phyloP scores from a whole-genome alignment of 192 early-diverging fungal species.

The Piromyces sp. region DNA sequence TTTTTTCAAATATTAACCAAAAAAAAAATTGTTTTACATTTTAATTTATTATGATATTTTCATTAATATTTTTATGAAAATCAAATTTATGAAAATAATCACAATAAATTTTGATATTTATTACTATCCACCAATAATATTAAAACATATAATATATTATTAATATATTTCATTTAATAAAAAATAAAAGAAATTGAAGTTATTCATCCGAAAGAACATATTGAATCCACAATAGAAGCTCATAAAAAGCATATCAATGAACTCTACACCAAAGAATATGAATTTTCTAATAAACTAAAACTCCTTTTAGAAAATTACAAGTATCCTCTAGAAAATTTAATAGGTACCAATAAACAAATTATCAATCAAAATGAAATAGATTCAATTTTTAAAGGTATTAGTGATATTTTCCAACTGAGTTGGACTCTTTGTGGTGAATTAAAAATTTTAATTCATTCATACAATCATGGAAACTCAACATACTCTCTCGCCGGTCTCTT shows the following conservation, averaged over 20 bases:
- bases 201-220: neutral
- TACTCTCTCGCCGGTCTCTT: neutral
- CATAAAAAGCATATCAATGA: neutral
- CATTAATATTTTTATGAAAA: too few species aligned
- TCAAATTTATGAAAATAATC: too few species aligned
- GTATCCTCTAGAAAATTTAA: neutral
- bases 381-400: neutral
- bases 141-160: too few species aligned
- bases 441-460: neutral
- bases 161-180: neutral
- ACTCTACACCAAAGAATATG: neutral
- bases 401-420: neutral
- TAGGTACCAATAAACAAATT: neutral
- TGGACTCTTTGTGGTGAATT: neutral
- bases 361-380: neutral
- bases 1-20: too few species aligned
- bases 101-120: too few species aligned
- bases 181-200: neutral
- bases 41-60: too few species aligned
- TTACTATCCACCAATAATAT: too few species aligned
- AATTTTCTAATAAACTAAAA: neutral
- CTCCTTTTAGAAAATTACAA: neutral
- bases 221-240: neutral
- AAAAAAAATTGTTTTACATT: too few species aligned
- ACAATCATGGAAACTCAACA: neutral